A percentile compares a stretch with the other conserved stretches of the same genome.
phyloP scores from a whole-genome alignment of 352 stramenopile species.

The Thraustochytrium sp. region DNA sequence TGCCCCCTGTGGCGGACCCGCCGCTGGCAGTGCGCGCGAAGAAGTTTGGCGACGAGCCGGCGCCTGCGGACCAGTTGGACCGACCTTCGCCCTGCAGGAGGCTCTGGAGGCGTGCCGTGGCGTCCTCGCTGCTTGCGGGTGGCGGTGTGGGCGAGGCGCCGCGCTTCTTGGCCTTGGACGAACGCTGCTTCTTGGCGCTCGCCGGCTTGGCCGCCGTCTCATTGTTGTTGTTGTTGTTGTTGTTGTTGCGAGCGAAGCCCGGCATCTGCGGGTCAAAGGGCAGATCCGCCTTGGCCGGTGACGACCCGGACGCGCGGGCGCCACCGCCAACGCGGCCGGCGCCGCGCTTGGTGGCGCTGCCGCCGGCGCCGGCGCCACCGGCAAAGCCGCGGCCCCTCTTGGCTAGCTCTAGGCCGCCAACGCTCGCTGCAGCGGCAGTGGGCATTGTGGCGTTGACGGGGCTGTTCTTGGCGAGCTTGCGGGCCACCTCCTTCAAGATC shows the following conservation, averaged over 20 bases:
- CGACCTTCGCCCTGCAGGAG: background rate
- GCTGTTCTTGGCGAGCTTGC: background rate
- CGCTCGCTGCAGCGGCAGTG: background rate
- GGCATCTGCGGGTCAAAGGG: background rate
- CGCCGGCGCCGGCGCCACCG: too few species aligned
- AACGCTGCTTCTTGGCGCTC: too few species aligned
- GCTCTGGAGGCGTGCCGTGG: background rate
- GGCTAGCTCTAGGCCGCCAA: background rate
- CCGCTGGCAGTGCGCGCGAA: too few species aligned
- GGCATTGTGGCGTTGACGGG: background rate
- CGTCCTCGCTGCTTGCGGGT: background rate
- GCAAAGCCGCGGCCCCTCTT: background rate
- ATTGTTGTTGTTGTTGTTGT: background rate
- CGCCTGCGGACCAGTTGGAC: too few species aligned
- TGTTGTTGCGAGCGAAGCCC: background rate
- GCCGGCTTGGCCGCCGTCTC: background rate
- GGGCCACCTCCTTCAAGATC: slow-evolving; percentile 19
- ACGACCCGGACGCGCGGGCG: background rate
- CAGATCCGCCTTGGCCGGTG: background rate
- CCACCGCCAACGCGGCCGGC: background rate
- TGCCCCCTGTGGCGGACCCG: too few species aligned
- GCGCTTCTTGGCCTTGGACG: too few species aligned
- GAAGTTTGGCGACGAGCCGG: too few species aligned
- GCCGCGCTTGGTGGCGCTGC: background rate
- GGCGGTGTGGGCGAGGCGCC: background rate